A percentile compares a stretch with the other conserved stretches of the same genome.
Evolutionary conservation across 139 green algal species (phyloP).

Genomic region (Chlamydomonas schloesseri): DNA sequence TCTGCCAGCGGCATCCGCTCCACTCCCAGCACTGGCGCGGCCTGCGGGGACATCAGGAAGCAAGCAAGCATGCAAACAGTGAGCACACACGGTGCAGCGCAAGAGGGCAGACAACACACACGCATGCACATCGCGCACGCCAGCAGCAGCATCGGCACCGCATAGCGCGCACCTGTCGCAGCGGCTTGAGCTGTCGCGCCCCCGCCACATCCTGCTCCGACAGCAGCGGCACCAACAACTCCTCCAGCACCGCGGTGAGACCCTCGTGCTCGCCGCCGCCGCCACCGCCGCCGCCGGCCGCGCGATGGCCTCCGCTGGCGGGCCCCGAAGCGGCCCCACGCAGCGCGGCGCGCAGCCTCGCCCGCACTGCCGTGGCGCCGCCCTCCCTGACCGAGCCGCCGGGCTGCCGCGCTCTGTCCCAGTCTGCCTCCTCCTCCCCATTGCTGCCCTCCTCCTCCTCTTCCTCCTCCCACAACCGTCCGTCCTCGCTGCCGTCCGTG

Average conservation of each 20-base stretch:
- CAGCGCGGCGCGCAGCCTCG: neutral
- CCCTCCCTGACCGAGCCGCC: too few species aligned
- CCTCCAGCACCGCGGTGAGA: neutral
- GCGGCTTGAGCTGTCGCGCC: neutral
- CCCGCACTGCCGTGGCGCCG: too few species aligned
- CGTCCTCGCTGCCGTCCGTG: too few species aligned
- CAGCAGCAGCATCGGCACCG: neutral
- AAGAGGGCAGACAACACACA: too few species aligned
- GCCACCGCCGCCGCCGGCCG: too few species aligned
- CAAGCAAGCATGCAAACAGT: too few species aligned
- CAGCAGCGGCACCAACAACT: conserved; percentile 3
- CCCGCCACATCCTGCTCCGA: neutral
- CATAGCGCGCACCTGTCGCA: neutral
- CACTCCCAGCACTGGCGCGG: neutral
- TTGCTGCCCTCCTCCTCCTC: too few species aligned
- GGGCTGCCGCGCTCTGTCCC: too few species aligned
- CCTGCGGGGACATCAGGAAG: conserved; percentile 10
- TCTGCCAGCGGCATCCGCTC: conserved; percentile 15
- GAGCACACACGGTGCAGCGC: too few species aligned
- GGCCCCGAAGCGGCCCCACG: neutral
- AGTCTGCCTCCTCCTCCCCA: too few species aligned
- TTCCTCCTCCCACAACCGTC: too few species aligned
- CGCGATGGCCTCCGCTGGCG: neutral
- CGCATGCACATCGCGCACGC: too few species aligned
- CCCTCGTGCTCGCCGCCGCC: neutral